Conservation (phyloP, 2,329 filamentous ascomycete species). For the Colletotrichum eleusines region DNA sequence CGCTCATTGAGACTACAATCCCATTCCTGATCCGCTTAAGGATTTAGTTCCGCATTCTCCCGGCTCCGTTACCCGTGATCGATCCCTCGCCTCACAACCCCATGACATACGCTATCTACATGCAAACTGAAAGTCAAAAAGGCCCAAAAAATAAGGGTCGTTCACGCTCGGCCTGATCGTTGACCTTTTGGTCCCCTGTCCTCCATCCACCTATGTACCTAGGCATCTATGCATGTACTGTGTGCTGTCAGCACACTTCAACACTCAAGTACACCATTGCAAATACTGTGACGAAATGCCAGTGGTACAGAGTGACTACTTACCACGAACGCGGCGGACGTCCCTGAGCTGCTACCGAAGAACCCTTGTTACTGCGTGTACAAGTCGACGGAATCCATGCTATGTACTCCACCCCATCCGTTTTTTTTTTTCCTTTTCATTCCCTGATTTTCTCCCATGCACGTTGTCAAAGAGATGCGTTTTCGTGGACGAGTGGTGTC, state of each 20-base stretch:
- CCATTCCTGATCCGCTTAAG: neutral
- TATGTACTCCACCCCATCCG: no score
- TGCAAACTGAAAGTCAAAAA: conserved; percentile 18
- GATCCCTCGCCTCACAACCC: neutral
- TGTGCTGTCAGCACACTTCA: neutral
- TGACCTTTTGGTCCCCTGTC: neutral
- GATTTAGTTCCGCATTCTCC: no score
- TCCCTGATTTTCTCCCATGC: neutral
- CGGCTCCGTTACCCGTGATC: neutral
- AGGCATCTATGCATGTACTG: no score
- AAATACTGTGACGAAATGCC: conserved; percentile 8
- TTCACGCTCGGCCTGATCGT: neutral
- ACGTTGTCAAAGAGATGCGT: neutral
- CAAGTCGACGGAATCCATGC: no score
- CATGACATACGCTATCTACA: neutral
- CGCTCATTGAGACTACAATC: neutral
- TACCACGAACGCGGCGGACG: no score
- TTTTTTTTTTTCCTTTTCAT: neutral
- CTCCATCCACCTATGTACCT: neutral
- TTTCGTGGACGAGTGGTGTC: neutral
- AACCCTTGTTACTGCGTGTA: neutral
- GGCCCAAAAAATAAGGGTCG: conserved; percentile 11
- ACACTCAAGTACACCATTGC: neutral
- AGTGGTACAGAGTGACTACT: conserved; percentile 6
- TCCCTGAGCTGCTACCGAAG: no score